Conservation (phyloP, 495 filamentous ascomycete species). For the Penicillium herquei region DNA sequence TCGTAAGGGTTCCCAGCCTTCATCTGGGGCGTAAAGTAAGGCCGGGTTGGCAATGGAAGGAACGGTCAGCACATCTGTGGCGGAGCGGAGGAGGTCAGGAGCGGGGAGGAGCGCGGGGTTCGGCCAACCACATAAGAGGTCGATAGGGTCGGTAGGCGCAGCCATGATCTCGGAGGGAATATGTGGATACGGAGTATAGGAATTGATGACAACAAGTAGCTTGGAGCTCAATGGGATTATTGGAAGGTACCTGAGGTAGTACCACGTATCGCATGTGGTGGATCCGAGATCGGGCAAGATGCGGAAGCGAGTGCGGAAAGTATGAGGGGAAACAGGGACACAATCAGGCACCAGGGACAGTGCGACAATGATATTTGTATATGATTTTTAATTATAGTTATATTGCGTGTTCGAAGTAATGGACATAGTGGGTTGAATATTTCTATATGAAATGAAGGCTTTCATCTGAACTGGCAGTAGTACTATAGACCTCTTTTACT, state of each 20-base stretch:
- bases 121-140: constrained; percentile 72
- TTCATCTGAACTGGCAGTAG: too few species aligned
- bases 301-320: constrained; percentile 17
- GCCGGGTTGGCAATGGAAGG: constrained; percentile 53
- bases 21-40: constrained; percentile 76
- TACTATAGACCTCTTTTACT: too few species aligned
- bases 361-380: neutral
- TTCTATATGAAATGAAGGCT: too few species aligned
- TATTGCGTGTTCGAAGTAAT: too few species aligned
- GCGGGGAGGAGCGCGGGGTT: constrained; percentile 68
- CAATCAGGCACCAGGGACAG: neutral
- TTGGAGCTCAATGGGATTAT: too few species aligned
- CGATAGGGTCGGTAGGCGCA: constrained; percentile 43
- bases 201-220: too few species aligned
- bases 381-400: neutral
- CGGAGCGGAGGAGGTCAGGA: constrained; percentile 52
- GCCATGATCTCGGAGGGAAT: neutral
- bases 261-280: too few species aligned
- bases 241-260: too few species aligned
- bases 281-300: constrained; percentile 10
- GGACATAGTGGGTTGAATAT: too few species aligned
- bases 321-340: neutral
- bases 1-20: constrained; percentile 66
- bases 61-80: constrained; percentile 55
- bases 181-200: neutral